Evolutionary conservation across 768 basidiomycete species (phyloP).

Genomic region (Nevesoporus exiguus): DNA sequence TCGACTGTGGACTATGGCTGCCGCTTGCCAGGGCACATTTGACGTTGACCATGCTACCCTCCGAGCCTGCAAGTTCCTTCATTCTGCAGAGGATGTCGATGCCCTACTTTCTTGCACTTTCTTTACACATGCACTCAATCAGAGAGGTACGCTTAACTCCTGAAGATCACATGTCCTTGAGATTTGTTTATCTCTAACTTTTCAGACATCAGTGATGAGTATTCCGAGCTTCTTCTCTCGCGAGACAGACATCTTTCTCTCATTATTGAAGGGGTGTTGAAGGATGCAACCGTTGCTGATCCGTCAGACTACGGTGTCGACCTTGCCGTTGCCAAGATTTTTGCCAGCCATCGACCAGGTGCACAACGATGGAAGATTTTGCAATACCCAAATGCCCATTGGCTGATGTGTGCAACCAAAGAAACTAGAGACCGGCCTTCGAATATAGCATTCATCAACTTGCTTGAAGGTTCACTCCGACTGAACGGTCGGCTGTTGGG

Average conservation of each 20-base stretch:
- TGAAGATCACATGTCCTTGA: not conserved
- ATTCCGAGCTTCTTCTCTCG: conserved; percentile 1
- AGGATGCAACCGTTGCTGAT: not conserved
- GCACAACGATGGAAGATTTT: conserved; percentile 8
- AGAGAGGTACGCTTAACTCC: not conserved
- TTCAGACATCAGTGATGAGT: not conserved
- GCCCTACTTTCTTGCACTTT: conserved; percentile 25
- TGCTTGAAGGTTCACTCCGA: conserved; percentile 16
- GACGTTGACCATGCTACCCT: too few species aligned
- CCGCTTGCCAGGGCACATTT: not conserved
- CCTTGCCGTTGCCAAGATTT: conserved; percentile 8
- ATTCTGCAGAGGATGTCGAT: too few species aligned
- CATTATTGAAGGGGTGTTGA: conserved; percentile 12
- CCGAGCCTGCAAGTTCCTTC: too few species aligned
- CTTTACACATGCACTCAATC: conserved; percentile 15
- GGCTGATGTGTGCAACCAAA: conserved; percentile 11
- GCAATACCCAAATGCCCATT: conserved; percentile 4
- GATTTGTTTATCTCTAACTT: not conserved
- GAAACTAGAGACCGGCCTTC: not conserved
- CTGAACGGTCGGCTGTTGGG: conserved; percentile 17
- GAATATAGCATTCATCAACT: not conserved
- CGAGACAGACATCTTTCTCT: conserved; percentile 25
- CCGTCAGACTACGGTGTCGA: conserved; percentile 9
- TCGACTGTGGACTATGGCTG: not conserved
- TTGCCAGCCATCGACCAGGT: conserved; percentile 5